phyloP scores from a whole-genome alignment of 202 grass and related monocot genomes.

The Elaeis oleifera region DNA sequence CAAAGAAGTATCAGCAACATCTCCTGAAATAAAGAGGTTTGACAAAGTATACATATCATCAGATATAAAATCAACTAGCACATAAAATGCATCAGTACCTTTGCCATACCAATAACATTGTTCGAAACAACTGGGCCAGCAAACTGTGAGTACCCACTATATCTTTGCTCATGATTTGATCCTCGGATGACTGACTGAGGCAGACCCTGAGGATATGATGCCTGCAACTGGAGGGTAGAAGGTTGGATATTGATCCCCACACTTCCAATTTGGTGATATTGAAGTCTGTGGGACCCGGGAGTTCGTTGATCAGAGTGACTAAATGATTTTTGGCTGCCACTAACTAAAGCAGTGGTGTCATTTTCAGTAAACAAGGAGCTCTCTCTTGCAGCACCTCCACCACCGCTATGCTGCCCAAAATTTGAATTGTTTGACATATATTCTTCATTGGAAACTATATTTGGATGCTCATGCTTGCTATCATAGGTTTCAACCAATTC shows the following conservation, averaged over 20 bases:
- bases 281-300: constrained; percentile 53
- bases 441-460: constrained; percentile 33
- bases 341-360: constrained; percentile 11
- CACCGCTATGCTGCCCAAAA: constrained; percentile 34
- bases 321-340: constrained; percentile 21
- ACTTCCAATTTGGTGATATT: constrained; percentile 44
- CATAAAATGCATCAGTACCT: constrained; percentile 23
- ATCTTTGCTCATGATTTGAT: constrained; percentile 47
- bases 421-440: constrained; percentile 28
- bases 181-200: constrained; percentile 46
- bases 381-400: constrained; percentile 34
- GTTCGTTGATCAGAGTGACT: constrained; percentile 46
- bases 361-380: constrained; percentile 38
- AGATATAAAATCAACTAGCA: too few relatives aligned
- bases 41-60: neutral
- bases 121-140: constrained; percentile 25
- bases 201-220: constrained; percentile 33
- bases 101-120: constrained; percentile 17
- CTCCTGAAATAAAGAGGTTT: constrained; percentile 1
- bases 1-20: neutral
- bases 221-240: constrained; percentile 27
- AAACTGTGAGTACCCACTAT: constrained; percentile 45
- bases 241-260: constrained; percentile 54
- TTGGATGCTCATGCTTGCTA: constrained; percentile 44
- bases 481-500: constrained; percentile 20